Percentiles rank a stretch among this genome's conserved stretches.
Evolutionary conservation across 768 basidiomycete genomes (phyloP).

Genomic region (Melanogaster broomeanus): DNA sequence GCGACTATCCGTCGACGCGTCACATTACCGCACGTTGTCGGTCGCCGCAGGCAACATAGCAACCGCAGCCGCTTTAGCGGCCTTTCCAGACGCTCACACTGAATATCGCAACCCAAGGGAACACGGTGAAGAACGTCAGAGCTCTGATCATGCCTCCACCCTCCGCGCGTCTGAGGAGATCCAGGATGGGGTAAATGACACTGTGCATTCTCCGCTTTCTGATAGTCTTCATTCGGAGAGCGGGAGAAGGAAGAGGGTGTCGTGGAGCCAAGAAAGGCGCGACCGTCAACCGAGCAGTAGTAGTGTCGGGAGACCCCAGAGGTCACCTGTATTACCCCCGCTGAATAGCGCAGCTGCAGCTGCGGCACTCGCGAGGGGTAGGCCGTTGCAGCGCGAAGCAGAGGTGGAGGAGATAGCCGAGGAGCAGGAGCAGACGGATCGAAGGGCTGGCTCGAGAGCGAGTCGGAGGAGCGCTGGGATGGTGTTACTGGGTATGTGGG

Average conservation of each 20-base stretch:
- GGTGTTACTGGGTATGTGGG: conserved; percentile 79
- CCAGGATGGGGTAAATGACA: conserved; percentile 51
- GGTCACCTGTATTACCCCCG: conserved; percentile 33
- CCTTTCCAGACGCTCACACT: conserved; percentile 54
- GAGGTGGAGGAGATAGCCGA: conserved; percentile 24
- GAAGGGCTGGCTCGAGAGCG: conserved; percentile 54
- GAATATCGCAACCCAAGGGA: conserved; percentile 35
- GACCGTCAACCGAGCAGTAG: conserved; percentile 42
- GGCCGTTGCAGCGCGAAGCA: conserved; percentile 43
- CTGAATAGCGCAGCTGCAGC: conserved; percentile 33
- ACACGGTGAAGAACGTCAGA: conserved; percentile 21
- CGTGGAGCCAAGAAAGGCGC: conserved; percentile 73
- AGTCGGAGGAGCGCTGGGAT: conserved; percentile 74
- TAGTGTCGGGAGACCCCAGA: conserved; percentile 44
- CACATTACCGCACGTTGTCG: conserved; percentile 70
- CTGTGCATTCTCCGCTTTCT: conserved; percentile 55
- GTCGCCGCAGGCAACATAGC: conserved; percentile 73
- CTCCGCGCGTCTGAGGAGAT: conserved; percentile 22
- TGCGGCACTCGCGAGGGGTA: conserved; percentile 41
- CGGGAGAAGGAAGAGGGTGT: conserved; percentile 56
- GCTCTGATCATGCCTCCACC: conserved; percentile 17
- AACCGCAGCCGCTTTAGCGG: conserved; percentile 67
- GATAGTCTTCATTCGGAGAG: conserved; percentile 82
- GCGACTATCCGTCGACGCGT: conserved; percentile 53
- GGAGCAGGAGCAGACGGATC: conserved; percentile 23